A percentile compares a stretch with the other conserved stretches of the same genome.
These are phyloP conservation scores for Aspergillus haitiensis DNA, from an alignment of 495 filamentous ascomycete genomes.

Conservation along the genomic window DNA sequence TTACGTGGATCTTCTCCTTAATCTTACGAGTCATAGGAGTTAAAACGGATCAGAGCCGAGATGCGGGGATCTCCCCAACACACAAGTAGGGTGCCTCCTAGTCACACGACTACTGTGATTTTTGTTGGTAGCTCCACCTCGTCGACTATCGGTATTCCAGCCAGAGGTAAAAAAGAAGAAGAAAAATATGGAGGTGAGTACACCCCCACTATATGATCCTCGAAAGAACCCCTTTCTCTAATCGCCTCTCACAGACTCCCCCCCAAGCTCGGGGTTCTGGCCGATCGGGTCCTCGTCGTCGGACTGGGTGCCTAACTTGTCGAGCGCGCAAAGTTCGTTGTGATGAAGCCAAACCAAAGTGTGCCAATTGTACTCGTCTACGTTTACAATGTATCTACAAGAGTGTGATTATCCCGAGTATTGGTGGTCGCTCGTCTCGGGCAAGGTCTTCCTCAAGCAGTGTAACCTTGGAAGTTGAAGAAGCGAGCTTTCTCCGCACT, in stretches of 20 bases:
- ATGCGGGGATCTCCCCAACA: not conserved
- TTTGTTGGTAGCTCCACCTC: not conserved
- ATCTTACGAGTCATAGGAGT: not conserved
- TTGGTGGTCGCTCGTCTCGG: constrained; percentile 17
- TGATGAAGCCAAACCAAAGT: constrained; percentile 42
- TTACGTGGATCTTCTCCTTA: not conserved
- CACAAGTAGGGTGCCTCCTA: not conserved
- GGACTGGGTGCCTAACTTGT: constrained; percentile 49
- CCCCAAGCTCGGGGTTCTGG: constrained; percentile 39
- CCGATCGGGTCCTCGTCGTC: constrained; percentile 43
- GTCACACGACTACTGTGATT: not conserved
- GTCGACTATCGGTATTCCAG: no score
- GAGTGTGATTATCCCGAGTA: constrained; percentile 24
- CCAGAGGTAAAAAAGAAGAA: not conserved
- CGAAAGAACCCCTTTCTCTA: not conserved
- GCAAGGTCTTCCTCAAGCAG: constrained; percentile 9
- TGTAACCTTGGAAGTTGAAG: constrained; percentile 15
- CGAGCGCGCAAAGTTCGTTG: constrained; percentile 49
- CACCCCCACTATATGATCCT: no score
- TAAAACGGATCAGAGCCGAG: not conserved
- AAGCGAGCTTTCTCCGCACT: constrained; percentile 38
- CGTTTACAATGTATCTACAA: constrained; percentile 39
- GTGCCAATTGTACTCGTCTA: constrained; percentile 42
- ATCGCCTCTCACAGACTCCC: constrained; percentile 26
- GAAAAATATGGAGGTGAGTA: not conserved